A percentile compares a stretch with the other conserved stretches of the same genome.
These are phyloP conservation scores for Sporobolomyces phaffii DNA, from an alignment of 768 basidiomycete genomes.

Conservation along the genomic window DNA sequence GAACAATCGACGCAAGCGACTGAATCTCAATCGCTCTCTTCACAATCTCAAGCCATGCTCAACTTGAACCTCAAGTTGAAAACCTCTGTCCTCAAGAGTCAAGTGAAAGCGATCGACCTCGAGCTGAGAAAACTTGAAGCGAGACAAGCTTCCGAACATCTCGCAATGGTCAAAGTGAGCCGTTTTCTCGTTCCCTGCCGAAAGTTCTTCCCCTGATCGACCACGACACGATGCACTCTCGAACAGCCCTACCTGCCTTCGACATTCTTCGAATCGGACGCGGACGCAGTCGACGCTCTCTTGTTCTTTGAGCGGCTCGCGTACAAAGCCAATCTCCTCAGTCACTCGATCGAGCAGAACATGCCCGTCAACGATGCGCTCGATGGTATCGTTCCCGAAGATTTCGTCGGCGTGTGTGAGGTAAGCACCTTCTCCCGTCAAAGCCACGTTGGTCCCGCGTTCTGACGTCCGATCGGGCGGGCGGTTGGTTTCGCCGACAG, in stretches of 20 bases:
- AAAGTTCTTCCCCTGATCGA: no score
- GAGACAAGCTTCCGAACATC: constrained; percentile 68
- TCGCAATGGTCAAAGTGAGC: constrained; percentile 72
- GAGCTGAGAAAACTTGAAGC: constrained; percentile 82
- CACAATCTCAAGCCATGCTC: constrained; percentile 87
- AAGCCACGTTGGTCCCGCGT: neutral
- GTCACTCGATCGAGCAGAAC: constrained; percentile 68
- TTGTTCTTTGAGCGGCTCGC: constrained; percentile 88
- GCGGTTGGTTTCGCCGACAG: constrained; percentile 48
- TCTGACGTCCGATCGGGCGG: neutral
- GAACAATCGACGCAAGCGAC: constrained; percentile 78
- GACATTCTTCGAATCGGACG: constrained; percentile 80
- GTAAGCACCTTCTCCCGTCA: constrained; percentile 52
- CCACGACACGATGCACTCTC: no score
- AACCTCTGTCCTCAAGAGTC: constrained; percentile 81
- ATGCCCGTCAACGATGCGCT: constrained; percentile 81
- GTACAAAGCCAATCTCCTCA: constrained; percentile 79
- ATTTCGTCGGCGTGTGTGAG: constrained; percentile 88
- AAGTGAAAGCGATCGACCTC: constrained; percentile 78
- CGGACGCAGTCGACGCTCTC: constrained; percentile 79
- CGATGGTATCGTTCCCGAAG: constrained; percentile 71
- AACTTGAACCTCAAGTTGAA: constrained; percentile 91
- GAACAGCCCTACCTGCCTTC: constrained; percentile 86
- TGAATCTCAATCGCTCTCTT: constrained; percentile 73
- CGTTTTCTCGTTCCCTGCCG: no score